phyloP scores from a whole-genome alignment of 345 rosid genomes.

The Heritiera fomes region DNA sequence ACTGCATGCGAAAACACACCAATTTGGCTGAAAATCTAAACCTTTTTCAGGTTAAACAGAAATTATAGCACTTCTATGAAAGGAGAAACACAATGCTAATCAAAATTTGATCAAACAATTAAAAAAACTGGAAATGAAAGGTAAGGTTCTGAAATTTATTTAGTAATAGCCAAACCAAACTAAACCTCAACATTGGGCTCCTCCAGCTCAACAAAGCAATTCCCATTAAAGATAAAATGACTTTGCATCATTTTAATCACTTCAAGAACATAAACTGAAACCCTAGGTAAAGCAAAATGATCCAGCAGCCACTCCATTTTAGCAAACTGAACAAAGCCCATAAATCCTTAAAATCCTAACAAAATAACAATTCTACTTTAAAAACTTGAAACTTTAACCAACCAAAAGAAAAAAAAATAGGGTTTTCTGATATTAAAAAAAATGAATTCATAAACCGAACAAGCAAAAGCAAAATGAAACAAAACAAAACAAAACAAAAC shows the following conservation, averaged over 20 bases:
- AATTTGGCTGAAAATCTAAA: neutral
- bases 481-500: conserved; percentile 1
- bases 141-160: neutral
- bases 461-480: neutral
- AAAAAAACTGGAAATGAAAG: conserved; percentile 1
- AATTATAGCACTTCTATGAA: neutral
- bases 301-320: neutral
- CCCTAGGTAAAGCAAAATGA: conserved; percentile 13
- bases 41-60: neutral
- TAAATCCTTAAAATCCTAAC: conserved; percentile 16
- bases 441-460: conserved; percentile 1
- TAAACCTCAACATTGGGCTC: neutral
- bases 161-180: neutral
- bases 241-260: neutral
- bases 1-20: neutral
- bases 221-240: neutral
- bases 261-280: conserved; percentile 1
- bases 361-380: neutral
- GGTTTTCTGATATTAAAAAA: neutral
- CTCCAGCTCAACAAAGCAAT: conserved; percentile 1
- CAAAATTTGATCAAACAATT: conserved; percentile 4
- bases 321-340: conserved; percentile 6
- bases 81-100: neutral
- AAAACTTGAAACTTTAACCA: neutral
- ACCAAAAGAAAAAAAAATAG: neutral